These are phyloP conservation scores for Sordariomycetes sp. DNA, from an alignment of 2,329 filamentous ascomycete genomes.

Conservation along the genomic window DNA sequence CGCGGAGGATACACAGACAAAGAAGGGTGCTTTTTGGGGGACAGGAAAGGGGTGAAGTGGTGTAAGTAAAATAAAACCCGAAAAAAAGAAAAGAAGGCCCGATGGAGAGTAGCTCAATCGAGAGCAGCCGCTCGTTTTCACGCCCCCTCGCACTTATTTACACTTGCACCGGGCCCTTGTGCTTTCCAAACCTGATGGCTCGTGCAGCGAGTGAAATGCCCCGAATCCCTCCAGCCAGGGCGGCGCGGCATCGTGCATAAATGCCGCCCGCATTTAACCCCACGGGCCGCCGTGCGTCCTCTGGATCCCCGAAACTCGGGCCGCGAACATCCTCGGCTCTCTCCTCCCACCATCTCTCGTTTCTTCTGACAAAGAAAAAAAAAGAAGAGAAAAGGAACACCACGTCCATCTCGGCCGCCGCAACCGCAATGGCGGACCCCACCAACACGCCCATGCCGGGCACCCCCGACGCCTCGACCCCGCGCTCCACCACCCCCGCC, in stretches of 20 bases:
- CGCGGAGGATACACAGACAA: not conserved
- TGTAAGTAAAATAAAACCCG: not conserved
- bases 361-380: too few relatives aligned
- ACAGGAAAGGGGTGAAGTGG: not conserved
- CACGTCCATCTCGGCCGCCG: too few relatives aligned
- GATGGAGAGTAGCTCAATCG: not conserved
- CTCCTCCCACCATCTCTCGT: too few relatives aligned
- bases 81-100: not conserved
- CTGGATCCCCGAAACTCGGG: not conserved
- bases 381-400: too few relatives aligned
- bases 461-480: slow-evolving; percentile 17
- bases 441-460: slow-evolving; percentile 29
- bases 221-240: not conserved
- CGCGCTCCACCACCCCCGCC: slow-evolving; percentile 24
- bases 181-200: not conserved
- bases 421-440: slow-evolving; percentile 26
- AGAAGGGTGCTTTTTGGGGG: not conserved
- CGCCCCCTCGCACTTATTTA: not conserved
- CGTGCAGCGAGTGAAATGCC: not conserved
- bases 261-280: not conserved
- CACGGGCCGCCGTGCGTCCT: too few relatives aligned
- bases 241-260: not conserved
- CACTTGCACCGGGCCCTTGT: not conserved
- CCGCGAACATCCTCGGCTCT: not conserved
- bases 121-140: not conserved